Evolutionary conservation across 164 flowering plant species (phyloP).

Genomic region (Buxus sempervirens): DNA sequence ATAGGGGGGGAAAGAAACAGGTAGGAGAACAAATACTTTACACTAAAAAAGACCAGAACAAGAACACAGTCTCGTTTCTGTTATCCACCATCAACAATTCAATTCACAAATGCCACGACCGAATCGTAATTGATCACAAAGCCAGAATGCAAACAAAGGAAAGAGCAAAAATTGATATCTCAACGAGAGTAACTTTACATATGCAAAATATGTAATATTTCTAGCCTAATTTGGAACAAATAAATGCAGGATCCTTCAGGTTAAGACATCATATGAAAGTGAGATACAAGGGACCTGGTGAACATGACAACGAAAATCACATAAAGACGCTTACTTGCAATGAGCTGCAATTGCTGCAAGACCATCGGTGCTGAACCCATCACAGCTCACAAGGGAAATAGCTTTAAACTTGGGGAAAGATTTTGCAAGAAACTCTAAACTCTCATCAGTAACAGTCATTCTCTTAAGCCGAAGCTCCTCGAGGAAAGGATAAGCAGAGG

Average conservation of each 20-base stretch:
- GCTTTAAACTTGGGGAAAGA: constrained; percentile 50
- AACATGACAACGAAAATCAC: neutral
- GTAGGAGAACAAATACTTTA: neutral
- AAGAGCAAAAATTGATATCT: too few relatives aligned
- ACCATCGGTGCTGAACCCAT: constrained; percentile 78
- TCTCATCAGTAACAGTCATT: constrained; percentile 62
- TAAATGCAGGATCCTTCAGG: neutral
- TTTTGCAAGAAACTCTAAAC: constrained; percentile 56
- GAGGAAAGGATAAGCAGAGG: constrained; percentile 48
- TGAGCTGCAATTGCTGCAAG: constrained; percentile 60
- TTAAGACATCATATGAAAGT: neutral
- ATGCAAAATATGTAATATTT: neutral
- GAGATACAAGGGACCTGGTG: neutral
- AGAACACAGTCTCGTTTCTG: neutral
- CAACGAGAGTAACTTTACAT: too few relatives aligned
- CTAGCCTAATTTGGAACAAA: neutral
- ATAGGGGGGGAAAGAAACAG: constrained; percentile 7
- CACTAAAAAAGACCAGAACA: constrained; percentile 2
- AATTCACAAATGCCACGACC: neutral
- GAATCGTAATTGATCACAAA: neutral
- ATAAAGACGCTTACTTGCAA: constrained; percentile 53
- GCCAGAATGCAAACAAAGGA: neutral
- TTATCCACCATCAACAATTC: neutral
- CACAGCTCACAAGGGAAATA: constrained; percentile 66
- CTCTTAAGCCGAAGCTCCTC: constrained; percentile 78